Evolutionary conservation across 495 filamentous ascomycete species (phyloP), one percentile per base, ranked within the genome.

Genomic region (Penicillium soppii): DNA sequence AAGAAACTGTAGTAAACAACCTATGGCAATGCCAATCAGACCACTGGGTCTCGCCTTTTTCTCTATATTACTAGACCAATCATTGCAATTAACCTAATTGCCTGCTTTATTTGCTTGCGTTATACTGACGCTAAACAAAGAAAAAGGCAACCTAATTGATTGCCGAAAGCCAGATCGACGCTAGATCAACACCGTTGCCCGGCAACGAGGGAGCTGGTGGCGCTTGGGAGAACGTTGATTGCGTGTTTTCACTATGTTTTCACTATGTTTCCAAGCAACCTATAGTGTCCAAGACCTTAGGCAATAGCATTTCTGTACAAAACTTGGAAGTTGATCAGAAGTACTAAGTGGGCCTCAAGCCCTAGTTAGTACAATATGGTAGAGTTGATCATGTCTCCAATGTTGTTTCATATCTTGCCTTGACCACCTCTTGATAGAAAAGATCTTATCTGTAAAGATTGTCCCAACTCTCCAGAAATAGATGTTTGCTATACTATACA

Each of bases 51-150:
- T 41, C 47, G 26, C 36, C 26, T 8, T 26, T 21, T 22, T 16
- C 15, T 37, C 4, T 37, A 30, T 16, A 49, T 48, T 48, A 37
- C 25, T 8, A 39, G 35, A 41, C 47, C 47, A 49, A 49, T 49
- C 47, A 49, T 7, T 7, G 3, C 1, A 23, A 23, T 41, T 13
- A 32, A n/a, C 8, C 10, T 7, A 2, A 39, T 49, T 49, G 19
- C 2, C 33, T 26, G 39, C 33, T 37, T 37, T 52, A 32, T 43
- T 40, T 48, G 37, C 8, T 40, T 15, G 22, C 47, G 21, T 45
- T 46, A 56, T 42, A 52, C 43, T 48, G 47, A 48, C 47, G 21
- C 50, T 46, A 56, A 49, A 55, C 43, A 55, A 51, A 51, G 47
- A 54, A 57, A 44, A 17, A 17, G 17, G 53, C 19, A 56, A 36